A percentile compares a stretch with the other conserved stretches of the same genome.
phyloP scores from a whole-genome alignment of 108 stramenopile genomes.

The Nitzschia putrida region DNA sequence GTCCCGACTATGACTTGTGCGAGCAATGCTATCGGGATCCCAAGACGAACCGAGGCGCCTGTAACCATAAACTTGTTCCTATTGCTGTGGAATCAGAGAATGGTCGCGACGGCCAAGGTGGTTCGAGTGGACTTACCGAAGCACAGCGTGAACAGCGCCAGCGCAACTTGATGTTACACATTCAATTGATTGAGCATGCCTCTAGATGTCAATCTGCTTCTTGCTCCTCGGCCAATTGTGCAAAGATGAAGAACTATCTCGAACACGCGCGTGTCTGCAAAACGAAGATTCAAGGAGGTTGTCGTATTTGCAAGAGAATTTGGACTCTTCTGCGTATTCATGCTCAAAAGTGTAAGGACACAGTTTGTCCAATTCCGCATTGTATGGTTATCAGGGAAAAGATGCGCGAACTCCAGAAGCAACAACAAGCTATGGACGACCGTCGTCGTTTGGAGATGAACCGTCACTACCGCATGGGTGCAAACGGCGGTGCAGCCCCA shows the following conservation, averaged over 20 bases:
- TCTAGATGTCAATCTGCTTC: conserved; percentile 75
- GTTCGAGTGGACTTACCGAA: conserved; percentile 66
- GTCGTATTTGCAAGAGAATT: conserved; percentile 92
- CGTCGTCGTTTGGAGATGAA: conserved; percentile 90
- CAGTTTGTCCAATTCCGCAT: conserved; percentile 87
- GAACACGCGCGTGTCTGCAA: conserved; percentile 80
- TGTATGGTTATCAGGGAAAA: conserved; percentile 91
- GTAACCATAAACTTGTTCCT: conserved; percentile 72
- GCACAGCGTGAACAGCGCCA: conserved; percentile 80
- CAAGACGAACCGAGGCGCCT: conserved; percentile 69
- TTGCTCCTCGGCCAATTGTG: conserved; percentile 90
- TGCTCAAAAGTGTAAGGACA: conserved; percentile 89
- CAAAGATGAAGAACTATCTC: conserved; percentile 94
- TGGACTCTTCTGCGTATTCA: conserved; percentile 95
- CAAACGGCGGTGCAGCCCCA: conserved; percentile 1
- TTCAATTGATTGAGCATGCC: conserved; percentile 96
- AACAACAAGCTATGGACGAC: conserved; percentile 91
- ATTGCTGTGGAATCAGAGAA: conserved; percentile 65
- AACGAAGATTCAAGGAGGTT: conserved; percentile 85
- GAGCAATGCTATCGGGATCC: conserved; percentile 78
- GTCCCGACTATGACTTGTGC: conserved; percentile 93
- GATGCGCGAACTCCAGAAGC: conserved; percentile 84
- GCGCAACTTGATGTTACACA: conserved; percentile 89
- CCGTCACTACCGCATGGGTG: conserved; percentile 42
- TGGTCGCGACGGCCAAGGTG: conserved; percentile 31